Conservation (phyloP, 768 basidiomycete species). For the Rhodotorula sphaerocarpa region DNA sequence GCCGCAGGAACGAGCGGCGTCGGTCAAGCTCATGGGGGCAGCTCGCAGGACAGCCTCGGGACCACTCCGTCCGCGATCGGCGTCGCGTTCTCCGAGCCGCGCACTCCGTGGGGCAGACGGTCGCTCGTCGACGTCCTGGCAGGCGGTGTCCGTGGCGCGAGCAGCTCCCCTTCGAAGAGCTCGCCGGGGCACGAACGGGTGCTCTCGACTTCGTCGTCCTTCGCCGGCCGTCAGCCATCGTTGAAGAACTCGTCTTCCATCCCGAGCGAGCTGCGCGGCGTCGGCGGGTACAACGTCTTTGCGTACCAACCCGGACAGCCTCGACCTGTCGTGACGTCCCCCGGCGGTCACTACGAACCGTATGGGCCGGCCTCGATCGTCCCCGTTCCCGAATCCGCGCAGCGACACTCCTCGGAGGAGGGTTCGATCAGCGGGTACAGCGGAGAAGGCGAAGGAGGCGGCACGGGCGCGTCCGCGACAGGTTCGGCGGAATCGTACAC, state of each 20-base stretch:
- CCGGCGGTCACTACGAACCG: slow-evolving; percentile 14
- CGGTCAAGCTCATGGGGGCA: neutral
- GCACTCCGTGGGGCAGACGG: slow-evolving; percentile 24
- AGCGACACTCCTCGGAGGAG: slow-evolving; percentile 6
- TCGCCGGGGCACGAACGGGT: neutral
- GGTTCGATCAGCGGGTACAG: slow-evolving; percentile 12
- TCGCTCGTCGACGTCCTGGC: slow-evolving; percentile 25
- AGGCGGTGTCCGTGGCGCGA: slow-evolving; percentile 16
- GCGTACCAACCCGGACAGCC: slow-evolving; percentile 24
- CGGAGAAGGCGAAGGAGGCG: neutral
- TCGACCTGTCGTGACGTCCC: slow-evolving; percentile 19
- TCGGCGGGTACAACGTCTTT: slow-evolving; percentile 24
- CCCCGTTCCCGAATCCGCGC: slow-evolving; percentile 12
- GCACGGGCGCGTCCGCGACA: neutral
- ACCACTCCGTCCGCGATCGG: slow-evolving; percentile 30
- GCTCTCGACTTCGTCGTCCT: neutral
- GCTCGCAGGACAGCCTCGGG: slow-evolving; percentile 17
- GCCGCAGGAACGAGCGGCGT: neutral
- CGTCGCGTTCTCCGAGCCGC: slow-evolving; percentile 29
- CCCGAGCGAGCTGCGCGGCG: slow-evolving; percentile 13
- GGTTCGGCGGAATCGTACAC: slow-evolving; percentile 5
- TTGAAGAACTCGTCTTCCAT: slow-evolving; percentile 6
- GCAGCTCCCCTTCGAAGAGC: neutral
- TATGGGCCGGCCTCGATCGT: slow-evolving; percentile 16
- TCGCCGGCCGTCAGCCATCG: slow-evolving; percentile 22